phyloP scores from a whole-genome alignment of 148 eudicot genomes.

The Tetragonia tetragonoides region DNA sequence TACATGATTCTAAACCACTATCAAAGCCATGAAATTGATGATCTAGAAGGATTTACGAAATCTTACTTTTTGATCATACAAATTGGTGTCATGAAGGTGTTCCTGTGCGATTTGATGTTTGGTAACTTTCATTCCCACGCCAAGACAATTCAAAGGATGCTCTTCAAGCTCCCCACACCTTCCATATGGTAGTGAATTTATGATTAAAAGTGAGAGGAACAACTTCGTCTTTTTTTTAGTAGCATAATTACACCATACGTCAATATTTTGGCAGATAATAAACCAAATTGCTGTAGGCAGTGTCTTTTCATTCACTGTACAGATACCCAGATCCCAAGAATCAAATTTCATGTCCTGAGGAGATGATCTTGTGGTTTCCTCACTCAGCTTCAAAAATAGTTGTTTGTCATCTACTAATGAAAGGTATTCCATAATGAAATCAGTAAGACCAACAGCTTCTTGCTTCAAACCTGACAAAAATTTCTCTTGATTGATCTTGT shows the following conservation, averaged over 20 bases:
- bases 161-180: constrained; percentile 24
- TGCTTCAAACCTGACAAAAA: constrained; percentile 42
- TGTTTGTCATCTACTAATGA: constrained; percentile 32
- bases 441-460: constrained; percentile 72
- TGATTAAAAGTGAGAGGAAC: constrained; percentile 55
- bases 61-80: constrained; percentile 81
- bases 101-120: constrained; percentile 51
- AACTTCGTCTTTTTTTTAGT: constrained; percentile 56
- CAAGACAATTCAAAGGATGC: constrained; percentile 16
- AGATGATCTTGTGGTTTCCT: constrained; percentile 15
- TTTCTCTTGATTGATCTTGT: constrained; percentile 36
- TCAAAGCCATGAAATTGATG: background rate
- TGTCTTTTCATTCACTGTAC: constrained; percentile 56
- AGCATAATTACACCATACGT: constrained; percentile 76
- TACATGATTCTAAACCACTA: background rate
- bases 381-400: constrained; percentile 24
- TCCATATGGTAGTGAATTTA: constrained; percentile 37
- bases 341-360: constrained; percentile 19
- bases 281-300: constrained; percentile 72
- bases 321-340: constrained; percentile 54
- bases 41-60: constrained; percentile 8
- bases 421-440: constrained; percentile 48
- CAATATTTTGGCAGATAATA: constrained; percentile 68
- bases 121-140: constrained; percentile 36
- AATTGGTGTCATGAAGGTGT: constrained; percentile 55